Evolutionary conservation across 2,329 filamentous ascomycete genomes (phyloP).

Genomic region (Chaetomium sp.): DNA sequence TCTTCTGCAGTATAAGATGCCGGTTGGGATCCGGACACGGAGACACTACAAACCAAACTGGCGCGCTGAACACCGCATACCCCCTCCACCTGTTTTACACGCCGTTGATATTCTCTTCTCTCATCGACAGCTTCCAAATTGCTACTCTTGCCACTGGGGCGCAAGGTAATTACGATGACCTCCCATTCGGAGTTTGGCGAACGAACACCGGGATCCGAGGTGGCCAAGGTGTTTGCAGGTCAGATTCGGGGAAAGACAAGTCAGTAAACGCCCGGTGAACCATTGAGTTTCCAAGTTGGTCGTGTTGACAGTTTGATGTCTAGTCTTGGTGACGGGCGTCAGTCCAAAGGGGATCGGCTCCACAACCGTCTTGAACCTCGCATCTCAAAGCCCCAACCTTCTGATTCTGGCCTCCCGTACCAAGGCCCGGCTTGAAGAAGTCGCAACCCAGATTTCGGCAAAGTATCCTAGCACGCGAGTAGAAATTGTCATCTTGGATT

Average conservation of each 20-base stretch:
- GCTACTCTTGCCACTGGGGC: neutral
- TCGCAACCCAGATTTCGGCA: conserved; percentile 42
- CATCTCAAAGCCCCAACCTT: conserved; percentile 46
- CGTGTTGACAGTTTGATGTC: neutral
- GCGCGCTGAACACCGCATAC: neutral
- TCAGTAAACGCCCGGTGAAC: conserved; percentile 23
- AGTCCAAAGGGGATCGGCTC: conserved; percentile 47
- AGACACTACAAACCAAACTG: neutral
- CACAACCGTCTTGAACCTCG: conserved; percentile 47
- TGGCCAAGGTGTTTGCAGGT: conserved; percentile 36
- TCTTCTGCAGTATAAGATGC: neutral
- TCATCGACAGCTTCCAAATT: neutral
- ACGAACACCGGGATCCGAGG: conserved; percentile 42
- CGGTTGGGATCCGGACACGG: neutral
- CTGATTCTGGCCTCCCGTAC: conserved; percentile 52
- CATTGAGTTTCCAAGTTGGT: no score
- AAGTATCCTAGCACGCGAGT: conserved; percentile 43
- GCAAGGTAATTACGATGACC: conserved; percentile 34
- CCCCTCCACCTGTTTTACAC: neutral
- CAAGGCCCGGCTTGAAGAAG: conserved; percentile 45
- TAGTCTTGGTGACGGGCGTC: conserved; percentile 48
- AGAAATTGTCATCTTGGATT: conserved; percentile 42
- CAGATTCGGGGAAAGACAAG: conserved; percentile 39
- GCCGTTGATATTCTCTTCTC: neutral
- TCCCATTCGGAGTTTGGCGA: conserved; percentile 43